Evolutionary conservation across 192 early-diverging fungal species (phyloP), one percentile per base, ranked within the genome.

Genomic region (Gamsiella multidivaricata): DNA sequence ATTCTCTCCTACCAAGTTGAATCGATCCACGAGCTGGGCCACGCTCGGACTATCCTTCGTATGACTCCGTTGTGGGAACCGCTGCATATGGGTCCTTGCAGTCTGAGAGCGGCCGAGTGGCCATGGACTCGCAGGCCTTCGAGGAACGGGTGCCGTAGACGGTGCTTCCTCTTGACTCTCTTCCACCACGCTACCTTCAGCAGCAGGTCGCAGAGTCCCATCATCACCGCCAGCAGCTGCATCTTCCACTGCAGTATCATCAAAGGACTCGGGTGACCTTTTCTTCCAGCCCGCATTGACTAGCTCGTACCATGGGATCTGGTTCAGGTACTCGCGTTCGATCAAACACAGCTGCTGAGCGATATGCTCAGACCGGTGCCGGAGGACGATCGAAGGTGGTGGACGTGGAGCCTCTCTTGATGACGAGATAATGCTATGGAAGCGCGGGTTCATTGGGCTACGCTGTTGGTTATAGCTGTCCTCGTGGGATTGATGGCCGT

Each of bases 291-390:
- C 80, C 28, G 78, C 79, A 43, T 86, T 80, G 1, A 88, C 81
- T 15, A 88, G 50, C 17, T 88, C 87, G 54, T 84, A 81, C 87
- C 87, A 88, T 36, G 72, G 71, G 20, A 89, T 70, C 43, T 70
- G 71, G 15, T 82, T 58, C 49, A 89, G 62, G 3, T 80, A 50
- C 22, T 85, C 81, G 20, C 81, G 80, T 64, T 89, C 88, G 47
- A 88, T 85, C 20, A 85, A 61, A 73, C 88, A 89, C 15, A 89
- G 51, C 34, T 89, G 88, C 42, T 88, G 83, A 8, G 86, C 85
- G 61, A 89, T 79, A n/a, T 45, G 23, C 54, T 82, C 85, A 15
- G 86, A 85, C 11, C 85, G 66, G 32, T 84, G 63, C 10, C 54
- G 53, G 26, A 89, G 62, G 18, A 88, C 79, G 33, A 83, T 57